Evolutionary conservation across 805 yeast species (phyloP), one percentile per base, ranked within the genome.

Genomic region (Ogataea paraovalis): DNA sequence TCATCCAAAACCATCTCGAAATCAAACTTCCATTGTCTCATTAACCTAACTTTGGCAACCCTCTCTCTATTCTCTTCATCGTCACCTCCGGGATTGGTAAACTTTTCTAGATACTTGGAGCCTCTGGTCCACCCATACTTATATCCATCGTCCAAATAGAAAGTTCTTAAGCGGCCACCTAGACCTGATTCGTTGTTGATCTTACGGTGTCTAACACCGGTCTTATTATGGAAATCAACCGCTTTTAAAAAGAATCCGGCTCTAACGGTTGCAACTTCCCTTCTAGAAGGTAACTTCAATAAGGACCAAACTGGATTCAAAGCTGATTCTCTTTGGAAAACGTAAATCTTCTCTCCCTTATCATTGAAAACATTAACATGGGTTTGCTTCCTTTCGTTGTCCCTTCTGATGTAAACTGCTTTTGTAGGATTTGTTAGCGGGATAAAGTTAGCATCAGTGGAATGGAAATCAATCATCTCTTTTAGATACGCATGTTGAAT

Each of bases 21-120:
- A 60, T 82, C 86, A 53, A 80, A 72, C 54, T 74, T 72, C 68
- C 79, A 74, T 56, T 76, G 81, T 57, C 85, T 71, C 77, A 81
- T 71, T 44, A 76, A 70, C 51, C 77, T 69, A 5, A 76, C 85
- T 47, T 70, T 70, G 30, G 82, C 85, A 10, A 81, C 71, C 52
- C 83, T 66, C 46, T 71, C 72, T 45, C 82, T 73, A 20, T 61
- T 57, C 59, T 80, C 85, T 57, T 79, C 83, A 47, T 65, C 72
- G n/a, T 74, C 74, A 13, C 82, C 83, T 33, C 75, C 74, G 4
- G 81, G 82, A 57, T 80, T 81, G 36, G 70, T 60, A 40, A 80
- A 69, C 43, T 70, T 69, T 57, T 80, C 85, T 45, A 82, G 67
- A 53, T 57, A 74, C 51, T 76, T 72, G 6, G 83, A 62, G 19